Base-by-base conservation (phyloP, 495 filamentous ascomycete species). In the Talaromyces borbonicus region DNA sequence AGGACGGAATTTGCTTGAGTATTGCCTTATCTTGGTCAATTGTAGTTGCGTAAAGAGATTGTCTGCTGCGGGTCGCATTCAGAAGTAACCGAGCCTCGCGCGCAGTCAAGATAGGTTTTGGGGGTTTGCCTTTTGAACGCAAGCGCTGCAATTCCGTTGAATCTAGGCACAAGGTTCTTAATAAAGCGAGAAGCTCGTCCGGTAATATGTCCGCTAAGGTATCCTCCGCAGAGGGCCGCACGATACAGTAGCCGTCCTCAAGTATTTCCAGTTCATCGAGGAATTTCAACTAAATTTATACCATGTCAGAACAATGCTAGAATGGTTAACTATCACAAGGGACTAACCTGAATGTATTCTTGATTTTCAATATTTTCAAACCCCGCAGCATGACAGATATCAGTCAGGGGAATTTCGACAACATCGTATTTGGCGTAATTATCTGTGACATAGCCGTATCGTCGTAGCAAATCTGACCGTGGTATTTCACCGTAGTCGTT, bases 401-500 rank as follows among this genome's bases (percentile, higher is more conserved):
- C 49, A 0, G 61, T 54, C 53, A 80, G 66, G 2, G 81, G 70
- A 15, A 97, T 50, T 59, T 97, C 90, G 0, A 84, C 78, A 4
- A 95, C 89, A 57, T 97, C 89, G 57, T 82, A 86, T 23, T 74
- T 62, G 12, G 78, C 67, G 53, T 95, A 92, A 45, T 81, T 79
- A 23, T 71, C 61, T 1, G 87, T 93, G 9, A 90, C 79, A 52
- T 95, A 97, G 5, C 90, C 90, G 53, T 95, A 96, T 19, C 90
- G 71, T 15, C 90, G 75, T 15, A 97, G 74, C 15, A 96, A 65
- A 57, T 96, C 90, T 0, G 83, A 78, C 22, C 80, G 83, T 2
- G 87, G 81, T 18, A 94, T 75, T 25, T 85, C 79, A 6, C 90
- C 90, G 57, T 94, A 95, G 59, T 94, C 90, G 51, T 95, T 95